These are phyloP conservation scores for Gossypium gossypioides DNA, from an alignment of 441 rosid species.

Conservation along the genomic window DNA sequence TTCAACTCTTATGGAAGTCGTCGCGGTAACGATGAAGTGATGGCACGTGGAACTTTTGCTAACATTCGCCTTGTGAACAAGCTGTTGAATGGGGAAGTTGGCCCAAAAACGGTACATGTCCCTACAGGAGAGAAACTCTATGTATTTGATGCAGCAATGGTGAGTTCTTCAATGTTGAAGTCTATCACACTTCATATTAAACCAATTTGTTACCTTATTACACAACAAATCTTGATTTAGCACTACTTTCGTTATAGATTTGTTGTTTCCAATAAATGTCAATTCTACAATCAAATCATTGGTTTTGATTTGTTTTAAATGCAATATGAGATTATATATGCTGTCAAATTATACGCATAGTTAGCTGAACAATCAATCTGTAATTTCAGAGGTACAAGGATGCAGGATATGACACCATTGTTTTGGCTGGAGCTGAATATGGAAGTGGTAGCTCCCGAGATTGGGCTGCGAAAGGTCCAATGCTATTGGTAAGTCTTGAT, in stretches of 20 bases:
- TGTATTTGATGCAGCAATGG: conserved; percentile 87
- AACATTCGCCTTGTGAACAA: conserved; percentile 92
- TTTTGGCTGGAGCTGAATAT: conserved; percentile 92
- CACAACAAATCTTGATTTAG: neutral
- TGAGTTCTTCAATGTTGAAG: conserved; percentile 22
- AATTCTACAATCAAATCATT: neutral
- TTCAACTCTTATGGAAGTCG: conserved; percentile 98
- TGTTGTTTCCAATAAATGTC: neutral
- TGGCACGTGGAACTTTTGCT: conserved; percentile 98
- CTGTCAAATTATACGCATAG: neutral
- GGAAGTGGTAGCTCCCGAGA: conserved; percentile 99
- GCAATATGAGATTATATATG: neutral
- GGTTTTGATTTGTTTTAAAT: neutral
- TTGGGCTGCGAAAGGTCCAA: conserved; percentile 99
- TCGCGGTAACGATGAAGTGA: conserved; percentile 87
- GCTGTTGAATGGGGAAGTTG: conserved; percentile 87
- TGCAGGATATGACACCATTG: conserved; percentile 73
- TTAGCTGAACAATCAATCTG: neutral
- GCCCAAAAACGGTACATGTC: conserved; percentile 80
- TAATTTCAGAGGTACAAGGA: conserved; percentile 64
- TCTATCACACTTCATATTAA: neutral
- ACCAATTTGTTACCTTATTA: neutral
- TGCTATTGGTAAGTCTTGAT: conserved; percentile 54
- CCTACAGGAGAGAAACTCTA: conserved; percentile 90
- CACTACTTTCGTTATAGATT: neutral